Evolutionary conservation across 2,329 filamentous ascomycete species (phyloP).

Genomic region (Neopestalotiopsis clavispora): DNA sequence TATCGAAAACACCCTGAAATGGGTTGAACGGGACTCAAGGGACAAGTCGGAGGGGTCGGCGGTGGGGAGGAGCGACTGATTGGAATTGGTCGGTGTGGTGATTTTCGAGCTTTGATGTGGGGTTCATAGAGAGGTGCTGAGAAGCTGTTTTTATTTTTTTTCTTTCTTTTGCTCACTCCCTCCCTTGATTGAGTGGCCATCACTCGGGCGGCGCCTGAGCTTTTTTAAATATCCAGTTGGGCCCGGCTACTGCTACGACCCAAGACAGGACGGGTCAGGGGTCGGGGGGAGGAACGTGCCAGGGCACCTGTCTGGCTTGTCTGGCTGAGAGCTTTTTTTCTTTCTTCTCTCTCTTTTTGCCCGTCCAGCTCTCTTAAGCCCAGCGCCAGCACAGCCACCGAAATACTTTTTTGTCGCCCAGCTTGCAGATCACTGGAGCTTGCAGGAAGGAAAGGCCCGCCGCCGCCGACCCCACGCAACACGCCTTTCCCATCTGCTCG

Average conservation of each 20-base stretch:
- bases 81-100: neutral
- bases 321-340: neutral
- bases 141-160: neutral
- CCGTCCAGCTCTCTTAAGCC: neutral
- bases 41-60: neutral
- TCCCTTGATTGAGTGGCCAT: neutral
- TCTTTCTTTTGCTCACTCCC: neutral
- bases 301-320: slow-evolving; percentile 2
- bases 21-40: neutral
- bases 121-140: neutral
- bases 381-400: slow-evolving; percentile 18
- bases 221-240: slow-evolving; percentile 19
- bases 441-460: neutral
- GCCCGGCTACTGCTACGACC: neutral
- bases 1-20: neutral
- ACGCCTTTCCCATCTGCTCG: neutral
- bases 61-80: neutral
- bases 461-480: neutral
- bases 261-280: slow-evolving; percentile 8
- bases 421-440: slow-evolving; percentile 8
- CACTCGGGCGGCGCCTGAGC: slow-evolving; percentile 17
- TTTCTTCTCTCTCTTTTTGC: neutral
- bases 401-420: slow-evolving; percentile 6
- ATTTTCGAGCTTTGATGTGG: slow-evolving; percentile 6
- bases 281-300: slow-evolving; percentile 11